Evolutionary conservation across 805 yeast species (phyloP).

Genomic region (Ogataea trehalophila): DNA sequence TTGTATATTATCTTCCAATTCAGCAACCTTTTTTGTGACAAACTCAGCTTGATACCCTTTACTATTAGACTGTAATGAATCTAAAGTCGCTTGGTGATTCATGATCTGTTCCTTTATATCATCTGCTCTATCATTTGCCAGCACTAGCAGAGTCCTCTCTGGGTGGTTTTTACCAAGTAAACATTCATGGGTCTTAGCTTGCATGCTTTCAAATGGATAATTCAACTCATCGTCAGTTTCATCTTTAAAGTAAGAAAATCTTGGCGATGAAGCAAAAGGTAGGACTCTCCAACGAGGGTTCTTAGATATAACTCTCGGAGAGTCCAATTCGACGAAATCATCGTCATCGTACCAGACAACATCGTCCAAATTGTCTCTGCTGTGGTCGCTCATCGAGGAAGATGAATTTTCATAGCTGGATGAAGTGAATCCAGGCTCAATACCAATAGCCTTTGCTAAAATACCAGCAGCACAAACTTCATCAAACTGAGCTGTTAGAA

Average conservation of each 20-base stretch:
- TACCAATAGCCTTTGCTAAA: slow-evolving; percentile 32
- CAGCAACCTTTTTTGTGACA: slow-evolving; percentile 12
- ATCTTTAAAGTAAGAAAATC: slow-evolving; percentile 58
- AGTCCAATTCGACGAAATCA: slow-evolving; percentile 70
- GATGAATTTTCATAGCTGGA: slow-evolving; percentile 17
- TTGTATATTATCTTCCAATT: slow-evolving; percentile 23
- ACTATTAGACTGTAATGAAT: slow-evolving; percentile 11
- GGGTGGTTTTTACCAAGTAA: slow-evolving; percentile 50
- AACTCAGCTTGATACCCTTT: slow-evolving; percentile 5
- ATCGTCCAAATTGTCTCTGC: slow-evolving; percentile 10
- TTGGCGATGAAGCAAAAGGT: slow-evolving; percentile 53
- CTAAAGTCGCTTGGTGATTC: slow-evolving; percentile 22
- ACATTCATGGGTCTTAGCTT: slow-evolving; percentile 64
- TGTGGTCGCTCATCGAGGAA: slow-evolving; percentile 11
- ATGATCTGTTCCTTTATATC: slow-evolving; percentile 38
- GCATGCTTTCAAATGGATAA: slow-evolving; percentile 52
- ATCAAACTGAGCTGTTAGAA: slow-evolving; percentile 58
- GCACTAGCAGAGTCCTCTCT: slow-evolving; percentile 45
- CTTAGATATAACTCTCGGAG: slow-evolving; percentile 33
- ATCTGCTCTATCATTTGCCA: slow-evolving; percentile 36
- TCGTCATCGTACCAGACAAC: slow-evolving; percentile 64
- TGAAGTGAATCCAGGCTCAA: slow-evolving; percentile 12
- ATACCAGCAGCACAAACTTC: slow-evolving; percentile 46
- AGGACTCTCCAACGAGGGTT: slow-evolving; percentile 41
- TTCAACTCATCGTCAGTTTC: slow-evolving; percentile 36